Base-by-base conservation (phyloP, 2,329 filamentous ascomycete genomes). In the Fusarium fracticaudum region DNA sequence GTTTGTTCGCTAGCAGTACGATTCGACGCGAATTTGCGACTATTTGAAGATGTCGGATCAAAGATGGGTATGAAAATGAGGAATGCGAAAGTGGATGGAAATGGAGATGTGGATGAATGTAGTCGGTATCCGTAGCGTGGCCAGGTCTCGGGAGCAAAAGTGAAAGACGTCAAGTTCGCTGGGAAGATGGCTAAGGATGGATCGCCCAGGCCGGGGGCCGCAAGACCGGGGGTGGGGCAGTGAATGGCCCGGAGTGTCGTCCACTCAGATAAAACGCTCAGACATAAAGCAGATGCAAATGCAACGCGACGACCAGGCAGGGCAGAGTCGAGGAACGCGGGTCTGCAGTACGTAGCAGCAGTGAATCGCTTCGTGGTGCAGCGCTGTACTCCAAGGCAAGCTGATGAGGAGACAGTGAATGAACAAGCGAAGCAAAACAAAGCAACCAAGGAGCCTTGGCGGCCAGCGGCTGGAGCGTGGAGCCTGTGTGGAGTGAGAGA, bases 91-190 rank as follows among this genome's bases (percentile, higher is more conserved):
- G 65, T 69, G 55, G 64, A 69, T 69, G 60, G 44, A 53, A 59
- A 69, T 69, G 51, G 44, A 53, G 45, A 70, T 70, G 67, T 70
- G 67, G 67, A 70, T 71, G 67, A 60, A 70, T 69, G 53, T 66
- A 67, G 53, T 66, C 60, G 55, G 60, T 70, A 70, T 70, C 53
- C 63, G 72, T 70, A 64, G 64, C 64, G 68, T 76, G 64, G 70
- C 65, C 60, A 74, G 74, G 77, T 77, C 67, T 78, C 67, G 72
- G 77, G 69, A 74, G 69, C 60, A 71, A 73, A 74, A 72, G 77
- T 78, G 77, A 76, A 78, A 78, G 75, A 77, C 77, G 77, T 78
- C 77, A 78, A 78, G 77, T 77, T 76, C 63, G 54, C 63, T 60
- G 73, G 69, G 65, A 69, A 50, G 65, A 69, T 50, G 65, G 66